Percentiles rank a stretch among this genome's conserved stretches.
phyloP scores from a whole-genome alignment of 306 rosid species.

The Echinosophora koreensis region DNA sequence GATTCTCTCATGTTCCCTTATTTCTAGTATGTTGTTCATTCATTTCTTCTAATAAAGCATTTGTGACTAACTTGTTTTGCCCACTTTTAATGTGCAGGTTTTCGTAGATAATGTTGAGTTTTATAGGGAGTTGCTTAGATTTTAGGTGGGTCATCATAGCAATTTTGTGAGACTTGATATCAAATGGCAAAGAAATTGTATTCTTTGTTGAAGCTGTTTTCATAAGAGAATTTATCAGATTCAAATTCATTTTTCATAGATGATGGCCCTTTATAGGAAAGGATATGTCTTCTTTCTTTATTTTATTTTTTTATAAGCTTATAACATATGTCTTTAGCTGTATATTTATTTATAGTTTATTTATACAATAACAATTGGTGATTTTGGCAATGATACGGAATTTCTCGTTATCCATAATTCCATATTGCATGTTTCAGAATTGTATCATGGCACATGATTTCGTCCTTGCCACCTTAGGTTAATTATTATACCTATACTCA shows the following conservation, averaged over 20 bases:
- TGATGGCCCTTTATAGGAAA: slow-evolving; percentile 42
- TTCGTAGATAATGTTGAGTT: slow-evolving; percentile 94
- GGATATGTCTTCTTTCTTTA: too few relatives aligned
- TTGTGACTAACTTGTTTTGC: slow-evolving; percentile 7
- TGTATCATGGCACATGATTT: background rate
- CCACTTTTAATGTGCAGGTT: slow-evolving; percentile 63
- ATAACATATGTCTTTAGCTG: slow-evolving; percentile 36
- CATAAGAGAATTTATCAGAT: slow-evolving; percentile 46
- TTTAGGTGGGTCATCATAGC: slow-evolving; percentile 14
- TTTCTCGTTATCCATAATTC: background rate
- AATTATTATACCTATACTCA: background rate
- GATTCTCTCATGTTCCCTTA: background rate
- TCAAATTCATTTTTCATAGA: slow-evolving; percentile 67
- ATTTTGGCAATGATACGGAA: background rate
- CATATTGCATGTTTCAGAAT: background rate
- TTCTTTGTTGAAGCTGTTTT: slow-evolving; percentile 46
- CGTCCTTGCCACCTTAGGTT: background rate
- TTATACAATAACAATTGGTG: background rate
- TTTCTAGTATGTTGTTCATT: slow-evolving; percentile 9
- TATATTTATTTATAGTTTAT: background rate
- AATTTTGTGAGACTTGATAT: slow-evolving; percentile 39
- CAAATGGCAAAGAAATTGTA: slow-evolving; percentile 37
- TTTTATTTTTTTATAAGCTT: background rate
- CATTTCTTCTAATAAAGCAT: slow-evolving; percentile 28
- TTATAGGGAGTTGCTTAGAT: slow-evolving; percentile 75